Conservation (phyloP, 306 rosid species). For the Quercus agrifolia region DNA sequence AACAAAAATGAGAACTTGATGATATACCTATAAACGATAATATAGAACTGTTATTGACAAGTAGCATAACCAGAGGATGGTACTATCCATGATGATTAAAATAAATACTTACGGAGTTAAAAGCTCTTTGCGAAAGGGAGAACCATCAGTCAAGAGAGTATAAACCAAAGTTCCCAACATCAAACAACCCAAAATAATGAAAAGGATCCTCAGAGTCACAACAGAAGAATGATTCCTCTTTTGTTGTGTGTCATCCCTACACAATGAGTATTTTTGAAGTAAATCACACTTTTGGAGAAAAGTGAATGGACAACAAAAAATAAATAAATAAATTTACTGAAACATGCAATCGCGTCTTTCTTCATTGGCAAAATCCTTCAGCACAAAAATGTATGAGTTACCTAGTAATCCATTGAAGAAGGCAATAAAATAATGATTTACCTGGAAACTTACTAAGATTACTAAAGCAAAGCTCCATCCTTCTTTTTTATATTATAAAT, state of each 20-base stretch:
- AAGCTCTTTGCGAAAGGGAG: conserved; percentile 74
- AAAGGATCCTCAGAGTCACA: conserved; percentile 46
- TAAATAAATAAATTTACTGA: conserved; percentile 1
- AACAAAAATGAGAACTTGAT: not conserved
- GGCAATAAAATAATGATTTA: not conserved
- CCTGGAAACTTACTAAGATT: not conserved
- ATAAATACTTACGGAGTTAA: conserved; percentile 70
- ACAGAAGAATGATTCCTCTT: conserved; percentile 30
- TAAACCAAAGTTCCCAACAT: conserved; percentile 70
- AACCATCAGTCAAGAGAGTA: conserved; percentile 67
- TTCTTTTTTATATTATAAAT: no score
- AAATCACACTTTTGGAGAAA: conserved; percentile 3
- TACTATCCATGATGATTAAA: not conserved
- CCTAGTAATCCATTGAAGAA: not conserved
- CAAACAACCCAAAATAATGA: conserved; percentile 51
- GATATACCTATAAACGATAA: conserved; percentile 6
- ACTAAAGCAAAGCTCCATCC: not conserved
- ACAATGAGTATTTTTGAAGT: conserved; percentile 1
- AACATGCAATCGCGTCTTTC: conserved; percentile 11
- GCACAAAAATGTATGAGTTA: not conserved
- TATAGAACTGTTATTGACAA: not conserved
- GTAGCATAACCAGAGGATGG: not conserved
- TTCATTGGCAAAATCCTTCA: not conserved
- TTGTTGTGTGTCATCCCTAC: conserved; percentile 43
- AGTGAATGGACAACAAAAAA: conserved; percentile 1